Base-by-base conservation (phyloP, 306 rosid species). In the Cicer judaicum region DNA sequence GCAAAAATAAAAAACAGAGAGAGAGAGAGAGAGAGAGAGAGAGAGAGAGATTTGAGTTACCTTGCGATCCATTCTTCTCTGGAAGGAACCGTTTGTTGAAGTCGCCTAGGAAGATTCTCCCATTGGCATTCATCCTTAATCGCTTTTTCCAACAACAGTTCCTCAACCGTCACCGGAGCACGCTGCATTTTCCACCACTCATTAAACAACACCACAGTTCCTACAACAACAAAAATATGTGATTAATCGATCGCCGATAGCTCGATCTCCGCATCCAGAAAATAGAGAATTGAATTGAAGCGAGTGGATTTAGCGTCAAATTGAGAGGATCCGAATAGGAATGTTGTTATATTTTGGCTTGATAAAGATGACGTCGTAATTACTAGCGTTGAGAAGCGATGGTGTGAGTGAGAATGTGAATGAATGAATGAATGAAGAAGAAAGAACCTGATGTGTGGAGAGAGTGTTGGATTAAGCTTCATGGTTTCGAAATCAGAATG, bases 11-110 rank as follows among this genome's bases (percentile, higher is more conserved):
- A 60, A 15, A 36, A 24, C 34, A 2, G 34, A 24, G 34, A 52
- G 64, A 11, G 21, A 46, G 7, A 39, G 8, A 59, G 6, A 73
- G 9, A 19, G 2, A 18, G 6, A 73, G 9, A 2, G 34, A 24
- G 34, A 52, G 64, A 11, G 6, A 73, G 9, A 19, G 2, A 18
- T n/a, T 10, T 21, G 41, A 29, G 77, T 55, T 65, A 93, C 97
- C 93, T 89, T 87, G 84, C 82, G 74, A 88, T 87, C 98, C 98
- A 93, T 67, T 93, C 98, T 81, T 93, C 97, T 63, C 77, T 93
- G 21, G 98, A 84, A 54, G 97, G 76, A 71, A 93, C 77, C 4
- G 85, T 80, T 24, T 79, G 85, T 75, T 87, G 93, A 78, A 93
- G 96, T 74, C 98, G 87, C 83, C 84, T 88, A 0, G 97, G 93